These are phyloP conservation scores for Sugiyamaella grinbergsii DNA, from an alignment of 1,139 yeast species.

Conservation along the genomic window DNA sequence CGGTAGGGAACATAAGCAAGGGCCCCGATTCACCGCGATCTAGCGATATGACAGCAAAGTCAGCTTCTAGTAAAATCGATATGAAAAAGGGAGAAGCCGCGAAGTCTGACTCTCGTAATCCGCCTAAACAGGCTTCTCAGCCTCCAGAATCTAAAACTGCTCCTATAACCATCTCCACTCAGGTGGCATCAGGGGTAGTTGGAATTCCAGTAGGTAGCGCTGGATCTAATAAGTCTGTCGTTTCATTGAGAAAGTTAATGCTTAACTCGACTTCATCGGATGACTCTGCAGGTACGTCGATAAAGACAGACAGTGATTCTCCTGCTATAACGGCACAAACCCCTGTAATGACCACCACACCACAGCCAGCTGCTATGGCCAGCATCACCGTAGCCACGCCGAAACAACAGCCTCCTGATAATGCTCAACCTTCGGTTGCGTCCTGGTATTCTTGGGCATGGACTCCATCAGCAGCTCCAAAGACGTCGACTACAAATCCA, in stretches of 20 bases:
- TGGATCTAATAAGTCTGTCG: neutral
- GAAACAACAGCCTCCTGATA: neutral
- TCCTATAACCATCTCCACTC: slow-evolving; percentile 5
- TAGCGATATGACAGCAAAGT: neutral
- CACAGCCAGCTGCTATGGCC: neutral
- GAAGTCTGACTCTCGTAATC: neutral
- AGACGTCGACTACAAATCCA: too few relatives aligned
- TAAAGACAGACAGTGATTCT: too few relatives aligned
- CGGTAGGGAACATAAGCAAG: neutral
- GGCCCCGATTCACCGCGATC: neutral
- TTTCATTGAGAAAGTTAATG: slow-evolving; percentile 1
- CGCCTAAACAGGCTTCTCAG: neutral
- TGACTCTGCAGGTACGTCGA: neutral
- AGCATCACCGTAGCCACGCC: neutral
- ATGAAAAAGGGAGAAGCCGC: neutral
- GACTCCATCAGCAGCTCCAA: slow-evolving; percentile 9
- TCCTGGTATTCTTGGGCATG: slow-evolving; percentile 22
- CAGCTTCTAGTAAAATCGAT: neutral
- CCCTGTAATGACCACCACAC: neutral
- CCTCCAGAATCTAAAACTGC: neutral
- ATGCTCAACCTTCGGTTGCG: slow-evolving; percentile 1
- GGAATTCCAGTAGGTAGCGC: neutral
- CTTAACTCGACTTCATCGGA: neutral
- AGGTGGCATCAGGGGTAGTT: neutral
- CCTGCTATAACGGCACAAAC: too few relatives aligned